Evolutionary conservation across 176 grass and related monocot species (phyloP).

Genomic region (Cenchrus purpureus): DNA sequence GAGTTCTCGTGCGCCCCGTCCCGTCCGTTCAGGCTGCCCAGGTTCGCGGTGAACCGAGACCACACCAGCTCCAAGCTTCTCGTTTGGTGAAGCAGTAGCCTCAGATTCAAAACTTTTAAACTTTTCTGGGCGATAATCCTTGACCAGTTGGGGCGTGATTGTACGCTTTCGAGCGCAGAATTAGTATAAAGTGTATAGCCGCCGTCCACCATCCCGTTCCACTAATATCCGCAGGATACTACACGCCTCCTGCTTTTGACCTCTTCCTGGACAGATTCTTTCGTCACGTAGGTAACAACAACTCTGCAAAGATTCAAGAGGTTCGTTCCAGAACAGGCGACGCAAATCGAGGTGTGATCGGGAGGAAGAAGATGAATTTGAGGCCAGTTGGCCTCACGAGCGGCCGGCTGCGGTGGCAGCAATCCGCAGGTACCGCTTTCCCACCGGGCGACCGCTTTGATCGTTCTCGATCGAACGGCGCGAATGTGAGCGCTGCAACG

Average conservation of each 20-base stretch:
- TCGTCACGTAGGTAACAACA: neutral
- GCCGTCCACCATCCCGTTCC: neutral
- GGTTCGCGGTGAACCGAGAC: slow-evolving; percentile 50
- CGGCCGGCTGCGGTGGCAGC: too few species aligned
- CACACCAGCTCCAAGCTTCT: neutral
- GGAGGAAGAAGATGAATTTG: neutral
- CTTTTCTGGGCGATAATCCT: neutral
- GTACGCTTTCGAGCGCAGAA: neutral
- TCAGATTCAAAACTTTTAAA: neutral
- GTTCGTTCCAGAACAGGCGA: neutral
- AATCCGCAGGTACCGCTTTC: too few species aligned
- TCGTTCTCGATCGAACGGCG: neutral
- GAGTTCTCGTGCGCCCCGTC: neutral
- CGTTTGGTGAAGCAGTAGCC: neutral
- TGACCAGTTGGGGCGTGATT: neutral
- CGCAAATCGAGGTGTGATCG: fast-evolving
- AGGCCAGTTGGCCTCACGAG: neutral
- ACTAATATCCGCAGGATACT: neutral
- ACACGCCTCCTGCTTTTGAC: slow-evolving; percentile 30
- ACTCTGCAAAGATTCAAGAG: neutral
- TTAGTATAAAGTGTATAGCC: too few species aligned
- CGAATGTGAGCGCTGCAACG: fast-evolving
- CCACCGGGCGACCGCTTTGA: neutral
- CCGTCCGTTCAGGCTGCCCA: neutral
- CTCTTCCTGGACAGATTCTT: slow-evolving; percentile 23